A percentile compares a stretch with the other conserved stretches of the same genome.
phyloP scores from a whole-genome alignment of 805 yeast genomes.

The Metschnikowia continentalis region DNA sequence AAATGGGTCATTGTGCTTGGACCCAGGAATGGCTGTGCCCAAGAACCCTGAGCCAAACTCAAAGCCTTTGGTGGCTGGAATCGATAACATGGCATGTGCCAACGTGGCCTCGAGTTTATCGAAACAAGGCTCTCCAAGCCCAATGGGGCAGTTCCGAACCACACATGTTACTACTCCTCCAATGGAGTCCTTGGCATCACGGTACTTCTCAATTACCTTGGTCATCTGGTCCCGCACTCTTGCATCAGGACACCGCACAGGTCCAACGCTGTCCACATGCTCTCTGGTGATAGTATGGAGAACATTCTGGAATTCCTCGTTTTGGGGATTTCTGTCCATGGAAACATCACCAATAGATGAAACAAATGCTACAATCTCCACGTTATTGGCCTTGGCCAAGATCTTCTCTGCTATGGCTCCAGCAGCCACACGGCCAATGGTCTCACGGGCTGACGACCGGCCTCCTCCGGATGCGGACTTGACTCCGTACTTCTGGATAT shows the following conservation, averaged over 20 bases:
- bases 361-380: constrained; percentile 95
- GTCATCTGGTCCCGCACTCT: constrained; percentile 73
- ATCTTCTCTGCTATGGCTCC: constrained; percentile 98
- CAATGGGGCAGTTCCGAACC: constrained; percentile 86
- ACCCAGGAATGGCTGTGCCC: constrained; percentile 88
- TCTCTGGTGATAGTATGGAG: constrained; percentile 81
- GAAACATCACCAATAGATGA: constrained; percentile 82
- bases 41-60: constrained; percentile 96
- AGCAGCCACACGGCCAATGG: constrained; percentile 98
- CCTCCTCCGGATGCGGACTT: constrained; percentile 98
- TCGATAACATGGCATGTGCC: constrained; percentile 97
- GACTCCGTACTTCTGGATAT: constrained; percentile 81
- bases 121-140: constrained; percentile 97
- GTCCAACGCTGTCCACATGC: constrained; percentile 80
- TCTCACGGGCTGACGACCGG: constrained; percentile 94
- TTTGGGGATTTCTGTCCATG: constrained; percentile 69
- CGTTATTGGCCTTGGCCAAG: constrained; percentile 66
- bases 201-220: constrained; percentile 77
- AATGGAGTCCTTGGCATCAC: constrained; percentile 85
- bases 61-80: constrained; percentile 97
- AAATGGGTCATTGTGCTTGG: constrained; percentile 90
- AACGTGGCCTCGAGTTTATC: constrained; percentile 92
- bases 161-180: constrained; percentile 99
- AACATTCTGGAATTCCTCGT: constrained; percentile 59
- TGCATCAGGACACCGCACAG: constrained; percentile 89